Conservation (phyloP, 345 rosid genomes). For the Diplotaxis tenuifolia region DNA sequence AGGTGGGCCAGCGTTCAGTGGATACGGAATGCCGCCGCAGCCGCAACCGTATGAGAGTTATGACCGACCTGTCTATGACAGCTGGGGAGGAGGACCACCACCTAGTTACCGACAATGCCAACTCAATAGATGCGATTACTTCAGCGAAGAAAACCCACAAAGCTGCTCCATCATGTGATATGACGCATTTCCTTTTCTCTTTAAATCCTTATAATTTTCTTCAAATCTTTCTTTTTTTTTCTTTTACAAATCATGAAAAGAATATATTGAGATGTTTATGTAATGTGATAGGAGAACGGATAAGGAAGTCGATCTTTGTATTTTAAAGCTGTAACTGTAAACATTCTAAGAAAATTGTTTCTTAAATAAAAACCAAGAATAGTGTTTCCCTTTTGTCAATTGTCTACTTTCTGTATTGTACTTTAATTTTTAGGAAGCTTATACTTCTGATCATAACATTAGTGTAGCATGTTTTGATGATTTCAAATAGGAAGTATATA, state of each 20-base stretch:
- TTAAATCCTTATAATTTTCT: not conserved
- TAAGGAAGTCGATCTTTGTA: slow-evolving; percentile 25
- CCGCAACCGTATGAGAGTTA: slow-evolving; percentile 32
- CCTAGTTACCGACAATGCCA: slow-evolving; percentile 20
- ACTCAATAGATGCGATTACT: slow-evolving; percentile 41
- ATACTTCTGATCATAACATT: not conserved
- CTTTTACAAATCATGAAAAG: slow-evolving; percentile 10
- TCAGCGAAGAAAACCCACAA: slow-evolving; percentile 50
- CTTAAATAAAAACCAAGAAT: not conserved
- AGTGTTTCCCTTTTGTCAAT: not conserved
- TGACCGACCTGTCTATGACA: slow-evolving; percentile 58
- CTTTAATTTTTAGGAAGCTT: not conserved
- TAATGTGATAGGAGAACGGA: slow-evolving; percentile 25
- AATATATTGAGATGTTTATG: slow-evolving; percentile 29
- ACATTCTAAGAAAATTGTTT: slow-evolving; percentile 26
- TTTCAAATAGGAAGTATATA: not conserved
- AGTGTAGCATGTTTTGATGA: not conserved
- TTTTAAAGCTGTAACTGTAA: slow-evolving; percentile 11
- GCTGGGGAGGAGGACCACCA: slow-evolving; percentile 55
- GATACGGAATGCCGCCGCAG: slow-evolving; percentile 32
- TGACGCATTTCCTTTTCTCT: not conserved
- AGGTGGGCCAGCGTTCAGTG: slow-evolving; percentile 40
- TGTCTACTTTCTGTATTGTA: not conserved
- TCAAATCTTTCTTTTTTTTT: slow-evolving; percentile 1
- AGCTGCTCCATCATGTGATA: slow-evolving; percentile 57